phyloP scores from a whole-genome alignment of 352 stramenopile species.

The Elongisporangium anandrum region DNA sequence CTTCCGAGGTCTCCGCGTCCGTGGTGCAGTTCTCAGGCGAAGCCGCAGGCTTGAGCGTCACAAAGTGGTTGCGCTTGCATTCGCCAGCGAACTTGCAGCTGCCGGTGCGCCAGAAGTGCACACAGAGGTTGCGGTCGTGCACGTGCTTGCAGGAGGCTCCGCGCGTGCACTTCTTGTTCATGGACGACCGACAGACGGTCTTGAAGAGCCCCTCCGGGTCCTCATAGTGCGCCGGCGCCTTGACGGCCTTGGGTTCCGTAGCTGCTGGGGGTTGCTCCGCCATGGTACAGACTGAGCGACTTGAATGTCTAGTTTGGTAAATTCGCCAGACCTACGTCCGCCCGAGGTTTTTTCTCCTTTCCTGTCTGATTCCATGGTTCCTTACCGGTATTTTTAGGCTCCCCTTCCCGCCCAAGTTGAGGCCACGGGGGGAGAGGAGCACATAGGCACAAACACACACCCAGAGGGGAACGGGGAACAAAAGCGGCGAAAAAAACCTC shows the following conservation, averaged over 20 bases:
- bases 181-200: slow-evolving; percentile 54
- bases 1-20: slow-evolving; percentile 5
- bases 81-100: slow-evolving; percentile 49
- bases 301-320: background rate
- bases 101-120: slow-evolving; percentile 39
- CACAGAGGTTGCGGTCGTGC: slow-evolving; percentile 52
- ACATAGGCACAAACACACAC: background rate
- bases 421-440: background rate
- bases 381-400: background rate
- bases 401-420: background rate
- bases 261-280: background rate
- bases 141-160: slow-evolving; percentile 33
- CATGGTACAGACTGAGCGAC: background rate
- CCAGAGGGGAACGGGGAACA: background rate
- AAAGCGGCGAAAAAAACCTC: too few relatives aligned
- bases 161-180: slow-evolving; percentile 30
- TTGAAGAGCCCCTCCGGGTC: slow-evolving; percentile 54
- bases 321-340: background rate
- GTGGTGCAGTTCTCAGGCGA: background rate
- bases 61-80: slow-evolving; percentile 55
- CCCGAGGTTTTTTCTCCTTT: background rate
- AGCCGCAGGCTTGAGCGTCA: slow-evolving; percentile 14
- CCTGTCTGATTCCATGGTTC: background rate
- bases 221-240: slow-evolving; percentile 29
- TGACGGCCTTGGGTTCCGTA: background rate